Conservation (phyloP, 495 filamentous ascomycete species). For the Aspergillus incahuasiensis region DNA sequence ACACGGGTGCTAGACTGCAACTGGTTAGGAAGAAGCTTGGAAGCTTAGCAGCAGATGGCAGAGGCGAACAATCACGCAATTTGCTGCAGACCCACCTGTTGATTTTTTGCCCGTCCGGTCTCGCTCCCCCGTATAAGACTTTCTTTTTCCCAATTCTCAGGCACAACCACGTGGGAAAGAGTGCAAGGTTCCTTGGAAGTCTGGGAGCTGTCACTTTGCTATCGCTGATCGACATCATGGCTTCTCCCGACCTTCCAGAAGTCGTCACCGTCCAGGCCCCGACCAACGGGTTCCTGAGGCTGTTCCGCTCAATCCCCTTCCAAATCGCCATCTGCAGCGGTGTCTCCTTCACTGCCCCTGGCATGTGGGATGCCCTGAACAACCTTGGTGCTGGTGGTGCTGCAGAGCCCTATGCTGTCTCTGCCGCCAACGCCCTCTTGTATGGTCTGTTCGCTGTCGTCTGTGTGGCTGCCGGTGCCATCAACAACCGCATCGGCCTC, state of each 20-base stretch:
- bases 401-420: constrained; percentile 31
- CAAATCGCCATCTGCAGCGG: constrained; percentile 31
- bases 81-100: not conserved
- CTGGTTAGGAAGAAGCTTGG: not conserved
- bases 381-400: constrained; percentile 32
- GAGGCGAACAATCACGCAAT: not conserved
- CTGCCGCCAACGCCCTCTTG: constrained; percentile 29
- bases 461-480: constrained; percentile 30
- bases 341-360: constrained; percentile 32
- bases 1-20: not conserved
- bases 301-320: constrained; percentile 20
- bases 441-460: constrained; percentile 31
- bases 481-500: constrained; percentile 53
- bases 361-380: constrained; percentile 36
- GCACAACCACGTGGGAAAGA: not conserved
- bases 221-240: not conserved
- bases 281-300: not conserved
- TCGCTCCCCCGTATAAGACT: not conserved
- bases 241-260: not conserved
- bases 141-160: not conserved
- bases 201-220: not conserved
- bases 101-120: not conserved
- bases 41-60: not conserved
- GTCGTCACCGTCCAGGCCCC: not conserved
- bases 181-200: not conserved